Percentiles rank a stretch among this genome's conserved stretches.
Conservation (phyloP, 371 early-diverging fungal species). For the Saksenaea vasiformis region DNA sequence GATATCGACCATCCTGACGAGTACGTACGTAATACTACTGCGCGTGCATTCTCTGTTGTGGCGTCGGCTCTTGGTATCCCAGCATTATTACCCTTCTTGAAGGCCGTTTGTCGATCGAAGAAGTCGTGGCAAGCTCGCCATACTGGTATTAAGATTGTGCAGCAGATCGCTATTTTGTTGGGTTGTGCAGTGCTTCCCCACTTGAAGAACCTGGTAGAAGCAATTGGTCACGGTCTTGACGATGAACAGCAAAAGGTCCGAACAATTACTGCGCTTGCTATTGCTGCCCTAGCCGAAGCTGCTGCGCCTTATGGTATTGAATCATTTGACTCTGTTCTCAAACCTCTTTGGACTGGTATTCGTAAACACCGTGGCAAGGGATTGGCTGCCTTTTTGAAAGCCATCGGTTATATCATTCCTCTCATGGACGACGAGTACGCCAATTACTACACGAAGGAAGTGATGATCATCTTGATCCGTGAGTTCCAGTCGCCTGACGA, state of each 20-base stretch:
- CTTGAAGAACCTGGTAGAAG: slow-evolving; percentile 87
- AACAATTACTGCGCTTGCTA: slow-evolving; percentile 92
- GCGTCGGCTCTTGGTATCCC: slow-evolving; percentile 97
- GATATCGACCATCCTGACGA: slow-evolving; percentile 98
- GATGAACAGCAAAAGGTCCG: slow-evolving; percentile 97
- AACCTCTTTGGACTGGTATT: slow-evolving; percentile 93
- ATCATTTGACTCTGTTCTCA: slow-evolving; percentile 88
- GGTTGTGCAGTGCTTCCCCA: slow-evolving; percentile 97
- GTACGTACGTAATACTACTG: slow-evolving; percentile 97
- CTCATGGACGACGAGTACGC: slow-evolving; percentile 96
- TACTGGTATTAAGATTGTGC: slow-evolving; percentile 97
- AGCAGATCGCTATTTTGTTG: slow-evolving; percentile 93
- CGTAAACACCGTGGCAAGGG: slow-evolving; percentile 95
- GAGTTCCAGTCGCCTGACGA: slow-evolving; percentile 98
- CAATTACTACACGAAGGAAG: slow-evolving; percentile 89
- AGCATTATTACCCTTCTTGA: slow-evolving; percentile 91
- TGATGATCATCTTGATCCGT: slow-evolving; percentile 89
- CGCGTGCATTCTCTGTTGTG: slow-evolving; percentile 97
- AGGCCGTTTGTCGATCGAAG: slow-evolving; percentile 93
- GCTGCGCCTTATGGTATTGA: slow-evolving; percentile 98
- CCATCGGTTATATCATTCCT: slow-evolving; percentile 96
- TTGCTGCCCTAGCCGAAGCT: slow-evolving; percentile 96
- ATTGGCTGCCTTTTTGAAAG: slow-evolving; percentile 97
- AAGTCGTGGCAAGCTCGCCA: slow-evolving; percentile 99
- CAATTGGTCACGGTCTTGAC: slow-evolving; percentile 88